A percentile compares a stretch with the other conserved stretches of the same genome.
These are phyloP conservation scores for Annulohypoxylon moriforme DNA, from an alignment of 495 filamentous ascomycete genomes.

Conservation along the genomic window DNA sequence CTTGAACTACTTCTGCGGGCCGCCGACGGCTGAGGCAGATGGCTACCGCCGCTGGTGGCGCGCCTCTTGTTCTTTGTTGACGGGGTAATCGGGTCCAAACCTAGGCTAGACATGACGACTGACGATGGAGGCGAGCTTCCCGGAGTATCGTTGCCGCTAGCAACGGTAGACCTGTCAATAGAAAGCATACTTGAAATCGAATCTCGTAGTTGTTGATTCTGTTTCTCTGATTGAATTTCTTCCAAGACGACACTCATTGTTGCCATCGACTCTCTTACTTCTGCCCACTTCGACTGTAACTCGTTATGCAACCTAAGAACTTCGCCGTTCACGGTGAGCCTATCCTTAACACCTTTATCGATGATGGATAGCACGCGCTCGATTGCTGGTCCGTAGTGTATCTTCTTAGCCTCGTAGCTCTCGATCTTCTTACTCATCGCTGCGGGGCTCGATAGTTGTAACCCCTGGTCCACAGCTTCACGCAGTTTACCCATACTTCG, in stretches of 20 bases:
- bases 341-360: constrained; percentile 89
- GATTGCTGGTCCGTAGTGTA: constrained; percentile 94
- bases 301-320: constrained; percentile 85
- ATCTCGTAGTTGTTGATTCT: constrained; percentile 83
- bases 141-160: constrained; percentile 80
- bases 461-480: constrained; percentile 79
- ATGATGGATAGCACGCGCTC: constrained; percentile 90
- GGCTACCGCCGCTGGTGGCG: constrained; percentile 52
- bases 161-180: constrained; percentile 80
- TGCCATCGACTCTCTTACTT: constrained; percentile 77
- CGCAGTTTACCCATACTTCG: constrained; percentile 83
- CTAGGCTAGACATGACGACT: constrained; percentile 73
- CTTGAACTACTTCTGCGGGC: constrained; percentile 46
- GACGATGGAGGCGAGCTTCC: constrained; percentile 93
- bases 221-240: constrained; percentile 73
- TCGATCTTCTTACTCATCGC: constrained; percentile 82
- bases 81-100: constrained; percentile 60
- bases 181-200: constrained; percentile 93
- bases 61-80: constrained; percentile 55
- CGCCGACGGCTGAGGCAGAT: constrained; percentile 57
- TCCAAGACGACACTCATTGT: constrained; percentile 80
- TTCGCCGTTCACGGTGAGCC: constrained; percentile 94
- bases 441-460: constrained; percentile 74
- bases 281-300: constrained; percentile 80
- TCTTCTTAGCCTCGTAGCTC: constrained; percentile 94